Percentiles rank a stretch among this genome's conserved stretches.
Conservation (phyloP, 345 rosid species). For the Hypericum perforatum region DNA sequence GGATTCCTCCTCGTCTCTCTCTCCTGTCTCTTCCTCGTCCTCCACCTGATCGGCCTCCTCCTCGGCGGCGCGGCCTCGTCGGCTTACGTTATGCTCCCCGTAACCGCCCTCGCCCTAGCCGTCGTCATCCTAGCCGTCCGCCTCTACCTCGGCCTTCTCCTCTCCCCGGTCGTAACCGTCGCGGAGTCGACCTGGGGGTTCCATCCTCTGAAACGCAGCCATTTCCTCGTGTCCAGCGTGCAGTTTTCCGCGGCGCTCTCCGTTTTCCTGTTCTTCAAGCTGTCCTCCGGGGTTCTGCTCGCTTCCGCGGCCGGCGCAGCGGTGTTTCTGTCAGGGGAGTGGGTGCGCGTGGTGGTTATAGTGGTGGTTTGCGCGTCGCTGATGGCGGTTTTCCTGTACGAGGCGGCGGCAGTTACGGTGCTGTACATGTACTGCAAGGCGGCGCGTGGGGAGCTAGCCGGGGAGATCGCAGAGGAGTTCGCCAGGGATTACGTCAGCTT, state of each 20-base stretch:
- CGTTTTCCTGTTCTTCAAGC: conserved; percentile 23
- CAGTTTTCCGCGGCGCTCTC: conserved; percentile 31
- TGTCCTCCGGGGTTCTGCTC: conserved; percentile 16
- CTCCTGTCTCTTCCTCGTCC: conserved; percentile 14
- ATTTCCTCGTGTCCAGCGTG: conserved; percentile 37
- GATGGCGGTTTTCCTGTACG: conserved; percentile 25
- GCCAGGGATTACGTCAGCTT: conserved; percentile 53
- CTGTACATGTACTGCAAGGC: conserved; percentile 67
- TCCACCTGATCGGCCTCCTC: conserved; percentile 17
- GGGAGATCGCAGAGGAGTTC: conserved; percentile 67
- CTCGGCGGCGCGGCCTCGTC: conserved; percentile 23
- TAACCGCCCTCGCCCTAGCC: conserved; percentile 9
- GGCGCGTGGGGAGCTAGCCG: conserved; percentile 53
- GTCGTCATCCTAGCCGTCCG: conserved; percentile 12
- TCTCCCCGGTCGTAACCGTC: conserved; percentile 45
- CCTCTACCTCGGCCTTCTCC: conserved; percentile 39
- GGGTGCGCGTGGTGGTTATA: conserved; percentile 9
- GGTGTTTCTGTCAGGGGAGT: conserved; percentile 8
- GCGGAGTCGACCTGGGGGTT: conserved; percentile 62
- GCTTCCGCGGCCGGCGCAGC: conserved; percentile 12
- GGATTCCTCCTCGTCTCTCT: conserved; percentile 21
- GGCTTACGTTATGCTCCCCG: conserved; percentile 16
- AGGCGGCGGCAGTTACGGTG: conserved; percentile 43
- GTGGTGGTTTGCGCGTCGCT: conserved; percentile 29
- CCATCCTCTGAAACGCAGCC: conserved; percentile 53